phyloP scores from a whole-genome alignment of 2,329 filamentous ascomycete species.

The Hypoxylon sp. region DNA sequence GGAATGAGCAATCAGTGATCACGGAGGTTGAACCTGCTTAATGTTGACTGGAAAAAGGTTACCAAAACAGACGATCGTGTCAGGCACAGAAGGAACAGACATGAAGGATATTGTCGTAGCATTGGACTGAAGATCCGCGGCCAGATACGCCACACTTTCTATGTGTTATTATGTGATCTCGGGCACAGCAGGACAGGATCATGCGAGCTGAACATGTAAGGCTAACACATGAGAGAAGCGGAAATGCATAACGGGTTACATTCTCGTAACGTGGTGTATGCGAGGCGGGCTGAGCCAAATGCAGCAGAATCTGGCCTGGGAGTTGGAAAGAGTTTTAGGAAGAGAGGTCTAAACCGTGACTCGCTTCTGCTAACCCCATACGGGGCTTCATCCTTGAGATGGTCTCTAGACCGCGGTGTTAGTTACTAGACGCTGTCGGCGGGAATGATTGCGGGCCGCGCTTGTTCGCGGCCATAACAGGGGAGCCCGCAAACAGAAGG shows the following conservation, averaged over 20 bases:
- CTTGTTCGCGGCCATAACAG: neutral
- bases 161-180: conserved; percentile 7
- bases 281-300: conserved; percentile 11
- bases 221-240: conserved; percentile 19
- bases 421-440: neutral
- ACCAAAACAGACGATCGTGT: conserved; percentile 12
- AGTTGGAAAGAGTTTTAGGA: conserved; percentile 7
- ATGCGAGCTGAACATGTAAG: conserved; percentile 27
- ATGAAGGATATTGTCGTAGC: conserved; percentile 30
- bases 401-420: neutral
- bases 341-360: conserved; percentile 8
- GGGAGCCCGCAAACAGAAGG: neutral
- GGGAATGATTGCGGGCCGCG: conserved; percentile 2
- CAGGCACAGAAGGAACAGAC: conserved; percentile 22
- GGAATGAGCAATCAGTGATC: conserved; percentile 22
- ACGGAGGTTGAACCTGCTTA: conserved; percentile 13
- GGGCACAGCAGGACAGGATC: conserved; percentile 24
- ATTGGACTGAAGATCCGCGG: conserved; percentile 26
- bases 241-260: conserved; percentile 1
- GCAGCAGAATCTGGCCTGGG: conserved; percentile 6
- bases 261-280: conserved; percentile 8
- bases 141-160: conserved; percentile 24
- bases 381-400: neutral
- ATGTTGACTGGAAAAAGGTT: conserved; percentile 9
- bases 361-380: neutral